Evolutionary conservation across 78 protist species (phyloP), one percentile per base, ranked within the genome.

Genomic region (Cavenderia fasciculata): DNA sequence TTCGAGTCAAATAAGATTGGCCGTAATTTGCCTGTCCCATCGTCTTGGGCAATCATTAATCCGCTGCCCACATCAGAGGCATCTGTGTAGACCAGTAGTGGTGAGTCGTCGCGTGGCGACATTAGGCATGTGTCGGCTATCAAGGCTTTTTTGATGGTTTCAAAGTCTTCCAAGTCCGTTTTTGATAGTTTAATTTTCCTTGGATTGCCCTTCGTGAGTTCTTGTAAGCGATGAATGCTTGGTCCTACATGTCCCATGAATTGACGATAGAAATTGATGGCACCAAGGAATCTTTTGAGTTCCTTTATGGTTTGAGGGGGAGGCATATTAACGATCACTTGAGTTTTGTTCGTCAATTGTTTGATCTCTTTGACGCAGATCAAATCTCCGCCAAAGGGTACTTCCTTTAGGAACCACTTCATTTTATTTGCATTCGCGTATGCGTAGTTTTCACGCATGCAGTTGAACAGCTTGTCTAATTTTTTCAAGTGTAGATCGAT

Each of bases 51-150:
- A 1, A 74, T 74, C 71, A 59, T 56, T 0, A 38, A 0, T 0
- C 85, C 85, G 0, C 29, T 59, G 0, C 85, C 85, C n/a, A 56
- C 19, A 44, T 74, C 70, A 31, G 41, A 23, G 0, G 71, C 85
- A 31, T 74, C 85, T 0, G 41, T 59, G 56, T 74, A 74, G 0
- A 74, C 31, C 11, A 19, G 16, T 1, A 74, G 52, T 1, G 4
- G 11, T 11, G 27, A 27, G n/a, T 41, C 31, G 14, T 74, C 10
- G 63, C 49, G 25, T 5, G 68, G 69, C 19, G 19, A n/a, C 1
- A 46, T 23, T 0, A 69, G 3, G 19, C 54, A 69, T 27, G 76
- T 38, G 29, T 36, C 59, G 4, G 21, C 1, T 25, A 43, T 47
- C 0, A 69, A 25, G 27, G 57, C 57, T 2, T 4, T 0, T n/a